Percentiles rank a stretch among this genome's conserved stretches.
Evolutionary conservation across 306 rosid genomes (phyloP).

Genomic region (Pyrus communis): DNA sequence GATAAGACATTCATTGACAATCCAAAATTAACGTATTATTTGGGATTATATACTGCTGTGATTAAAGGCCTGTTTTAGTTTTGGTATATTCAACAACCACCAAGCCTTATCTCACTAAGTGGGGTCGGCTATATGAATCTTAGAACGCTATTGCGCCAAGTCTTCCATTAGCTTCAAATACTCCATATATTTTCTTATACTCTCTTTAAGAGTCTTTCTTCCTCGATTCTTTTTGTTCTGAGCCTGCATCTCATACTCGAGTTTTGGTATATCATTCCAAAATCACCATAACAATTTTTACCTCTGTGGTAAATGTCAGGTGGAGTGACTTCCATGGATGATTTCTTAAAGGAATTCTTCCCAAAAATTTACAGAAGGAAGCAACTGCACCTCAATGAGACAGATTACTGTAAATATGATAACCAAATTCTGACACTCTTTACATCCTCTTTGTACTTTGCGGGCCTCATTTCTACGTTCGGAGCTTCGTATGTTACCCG

Average conservation of each 20-base stretch:
- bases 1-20: background rate
- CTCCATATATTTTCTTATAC: too few relatives aligned
- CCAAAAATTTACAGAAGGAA: conserved; percentile 63
- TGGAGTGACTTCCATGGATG: conserved; percentile 96
- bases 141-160: too few relatives aligned
- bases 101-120: too few relatives aligned
- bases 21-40: too few relatives aligned
- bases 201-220: too few relatives aligned
- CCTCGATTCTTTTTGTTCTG: too few relatives aligned
- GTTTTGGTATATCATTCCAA: background rate
- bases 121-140: too few relatives aligned
- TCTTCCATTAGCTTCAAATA: too few relatives aligned
- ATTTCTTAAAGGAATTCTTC: conserved; percentile 67
- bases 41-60: background rate
- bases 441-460: conserved; percentile 85
- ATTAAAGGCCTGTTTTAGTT: background rate
- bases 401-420: conserved; percentile 86
- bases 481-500: conserved; percentile 74
- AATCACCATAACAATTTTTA: background rate
- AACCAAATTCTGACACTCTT: conserved; percentile 81
- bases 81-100: too few relatives aligned
- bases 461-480: conserved; percentile 77
- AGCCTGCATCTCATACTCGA: too few relatives aligned
- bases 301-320: conserved; percentile 34
- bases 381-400: conserved; percentile 55